phyloP scores from a whole-genome alignment of 1,284 basidiomycete genomes.

The Apiotrichum akiyoshidainum region DNA sequence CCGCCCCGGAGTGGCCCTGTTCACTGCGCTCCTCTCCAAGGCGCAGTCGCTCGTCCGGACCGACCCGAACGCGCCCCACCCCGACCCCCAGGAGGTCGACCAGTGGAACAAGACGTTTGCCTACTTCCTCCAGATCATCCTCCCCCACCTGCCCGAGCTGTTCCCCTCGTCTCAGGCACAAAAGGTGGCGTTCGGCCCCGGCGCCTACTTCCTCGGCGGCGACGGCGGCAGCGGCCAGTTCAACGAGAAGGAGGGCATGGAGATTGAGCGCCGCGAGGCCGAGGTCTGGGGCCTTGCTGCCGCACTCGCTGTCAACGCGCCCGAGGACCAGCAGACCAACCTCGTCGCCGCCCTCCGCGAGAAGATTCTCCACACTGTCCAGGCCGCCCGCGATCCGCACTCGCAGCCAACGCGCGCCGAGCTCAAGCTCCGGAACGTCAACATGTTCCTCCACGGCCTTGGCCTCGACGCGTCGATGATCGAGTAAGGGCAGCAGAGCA shows the following conservation, averaged over 20 bases:
- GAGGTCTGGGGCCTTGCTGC: conserved; percentile 51
- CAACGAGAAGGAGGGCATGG: conserved; percentile 69
- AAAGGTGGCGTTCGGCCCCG: conserved; percentile 56
- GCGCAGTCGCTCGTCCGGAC: conserved; percentile 85
- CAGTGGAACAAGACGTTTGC: conserved; percentile 87
- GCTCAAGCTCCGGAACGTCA: conserved; percentile 49
- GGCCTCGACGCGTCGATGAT: conserved; percentile 47
- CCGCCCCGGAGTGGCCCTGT: conserved; percentile 84
- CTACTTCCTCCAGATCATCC: conserved; percentile 73
- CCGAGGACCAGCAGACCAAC: conserved; percentile 73
- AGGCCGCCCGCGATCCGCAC: conserved; percentile 40
- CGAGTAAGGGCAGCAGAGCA: not conserved
- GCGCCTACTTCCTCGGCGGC: conserved; percentile 48
- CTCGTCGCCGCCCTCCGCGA: conserved; percentile 84
- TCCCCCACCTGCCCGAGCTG: conserved; percentile 69
- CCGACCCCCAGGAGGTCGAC: conserved; percentile 66
- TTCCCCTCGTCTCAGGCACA: conserved; percentile 85
- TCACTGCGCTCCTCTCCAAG: conserved; percentile 87
- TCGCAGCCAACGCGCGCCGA: conserved; percentile 38
- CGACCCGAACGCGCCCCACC: conserved; percentile 52
- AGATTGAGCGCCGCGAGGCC: conserved; percentile 50
- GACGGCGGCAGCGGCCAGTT: conserved; percentile 46
- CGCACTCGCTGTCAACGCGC: conserved; percentile 84
- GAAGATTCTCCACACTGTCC: conserved; percentile 58
- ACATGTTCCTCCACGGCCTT: conserved; percentile 51